Evolutionary conservation across 2,329 filamentous ascomycete genomes (phyloP), one percentile per base, ranked within the genome.

Genomic region (Fusarium phyllophilum): DNA sequence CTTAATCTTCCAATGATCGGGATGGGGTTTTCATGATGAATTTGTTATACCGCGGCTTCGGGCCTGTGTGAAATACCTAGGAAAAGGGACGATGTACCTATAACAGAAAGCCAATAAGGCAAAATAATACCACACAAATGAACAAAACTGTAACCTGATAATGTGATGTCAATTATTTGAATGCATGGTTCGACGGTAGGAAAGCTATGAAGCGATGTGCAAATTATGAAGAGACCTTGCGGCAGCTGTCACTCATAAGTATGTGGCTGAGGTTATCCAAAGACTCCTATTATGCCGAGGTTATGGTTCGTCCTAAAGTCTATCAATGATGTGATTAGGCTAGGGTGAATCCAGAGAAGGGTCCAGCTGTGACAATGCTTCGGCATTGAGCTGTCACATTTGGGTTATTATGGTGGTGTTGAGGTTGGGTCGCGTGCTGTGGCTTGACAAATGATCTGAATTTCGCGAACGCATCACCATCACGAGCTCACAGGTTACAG

Each of bases 61-160:
- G 44, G 62, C 62, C 66, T 18, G 66, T 76, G 74, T 77, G 74
- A 60, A 45, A 76, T 73, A 46, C 24, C 24, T 46, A 68, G 66
- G 62, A 55, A 66, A 60, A 61, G 57, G 64, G 52, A 66, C 46
- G 39, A 55, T 75, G 72, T 74, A 75, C 72, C 70, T 70, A 70
- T 71, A 71, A 70, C 61, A 66, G 51, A 54, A 75, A 63, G 64
- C 72, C 72, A 59, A 14, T 45, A 55, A 72, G 68, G 72, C 72
- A 61, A 70, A 66, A 36, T 74, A 74, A 74, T 75, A 74, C 59
- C 36, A 75, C 45, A 60, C 41, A 74, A 74, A 74, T 60, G 62
- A 75, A 52, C 56, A 59, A 75, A 54, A 24, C 3, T 29, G 4
- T 12, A 15, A 12, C 5, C 4, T 12, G 29, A 29, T 39, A 29